Percentiles rank a stretch among this genome's conserved stretches.
Evolutionary conservation across 192 early-diverging fungal genomes (phyloP).

Genomic region (Backusella circina): DNA sequence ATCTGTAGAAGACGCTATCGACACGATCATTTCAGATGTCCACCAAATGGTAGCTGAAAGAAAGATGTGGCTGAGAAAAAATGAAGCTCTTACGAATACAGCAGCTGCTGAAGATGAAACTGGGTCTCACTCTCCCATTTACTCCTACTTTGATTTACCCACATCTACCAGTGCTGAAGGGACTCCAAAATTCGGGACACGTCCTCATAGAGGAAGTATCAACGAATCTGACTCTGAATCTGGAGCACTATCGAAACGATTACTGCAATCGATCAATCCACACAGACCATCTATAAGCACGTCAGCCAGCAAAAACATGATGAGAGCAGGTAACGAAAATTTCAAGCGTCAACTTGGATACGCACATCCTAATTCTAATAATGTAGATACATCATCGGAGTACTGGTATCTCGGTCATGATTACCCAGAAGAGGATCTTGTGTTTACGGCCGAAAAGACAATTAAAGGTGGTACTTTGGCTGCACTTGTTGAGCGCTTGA

Average conservation of each 20-base stretch:
- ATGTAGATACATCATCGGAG: conserved; percentile 29
- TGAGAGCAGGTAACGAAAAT: not conserved
- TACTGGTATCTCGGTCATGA: conserved; percentile 86
- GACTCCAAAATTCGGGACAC: not conserved
- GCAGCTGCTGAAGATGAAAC: not conserved
- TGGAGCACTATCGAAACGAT: not conserved
- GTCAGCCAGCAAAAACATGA: not conserved
- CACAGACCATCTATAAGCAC: conserved; percentile 1
- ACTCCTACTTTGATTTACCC: not conserved
- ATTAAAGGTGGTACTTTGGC: conserved; percentile 86
- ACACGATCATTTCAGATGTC: conserved; percentile 16
- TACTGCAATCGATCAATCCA: not conserved
- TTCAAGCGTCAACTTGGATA: conserved; percentile 12
- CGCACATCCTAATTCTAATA: not conserved
- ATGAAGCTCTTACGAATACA: not conserved
- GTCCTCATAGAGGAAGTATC: conserved; percentile 6
- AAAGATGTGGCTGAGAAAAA: conserved; percentile 15
- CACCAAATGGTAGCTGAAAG: conserved; percentile 24
- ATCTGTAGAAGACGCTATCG: conserved; percentile 15
- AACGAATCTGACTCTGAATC: not conserved
- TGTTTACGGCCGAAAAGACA: conserved; percentile 79
- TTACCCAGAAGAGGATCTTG: conserved; percentile 68
- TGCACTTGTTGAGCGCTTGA: conserved; percentile 88
- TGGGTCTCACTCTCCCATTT: not conserved
- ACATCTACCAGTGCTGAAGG: not conserved